Conservation (phyloP, 2,329 filamentous ascomycete genomes). For the Venturia effusa region DNA sequence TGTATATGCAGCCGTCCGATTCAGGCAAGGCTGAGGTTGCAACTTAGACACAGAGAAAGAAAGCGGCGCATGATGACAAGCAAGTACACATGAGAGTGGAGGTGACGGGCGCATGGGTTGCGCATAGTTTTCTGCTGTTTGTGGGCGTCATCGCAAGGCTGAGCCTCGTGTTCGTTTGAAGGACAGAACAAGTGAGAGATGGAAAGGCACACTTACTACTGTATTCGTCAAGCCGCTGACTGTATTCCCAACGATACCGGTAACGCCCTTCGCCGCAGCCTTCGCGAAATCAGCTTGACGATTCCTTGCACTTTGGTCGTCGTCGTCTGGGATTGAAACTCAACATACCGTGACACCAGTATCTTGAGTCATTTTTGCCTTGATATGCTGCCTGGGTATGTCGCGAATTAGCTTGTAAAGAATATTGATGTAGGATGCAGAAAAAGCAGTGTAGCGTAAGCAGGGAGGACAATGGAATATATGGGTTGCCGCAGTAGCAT, state of each 20-base stretch:
- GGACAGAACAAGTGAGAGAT: background rate
- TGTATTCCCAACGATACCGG: slow-evolving; percentile 6
- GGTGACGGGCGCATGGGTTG: background rate
- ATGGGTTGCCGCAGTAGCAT: no score
- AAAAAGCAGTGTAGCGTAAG: no score
- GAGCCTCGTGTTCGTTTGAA: background rate
- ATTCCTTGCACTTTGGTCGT: no score
- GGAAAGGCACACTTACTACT: background rate
- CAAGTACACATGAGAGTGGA: background rate
- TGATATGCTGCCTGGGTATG: no score
- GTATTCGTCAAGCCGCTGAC: slow-evolving; percentile 8
- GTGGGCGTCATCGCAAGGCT: no score
- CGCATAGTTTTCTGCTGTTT: background rate
- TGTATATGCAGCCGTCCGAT: no score
- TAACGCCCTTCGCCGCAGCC: slow-evolving; percentile 8
- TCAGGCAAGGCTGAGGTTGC: background rate
- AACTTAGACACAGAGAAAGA: background rate
- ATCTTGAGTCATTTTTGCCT: background rate
- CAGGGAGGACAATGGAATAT: no score
- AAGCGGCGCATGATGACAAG: background rate
- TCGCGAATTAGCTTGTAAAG: no score
- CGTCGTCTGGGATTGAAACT: no score
- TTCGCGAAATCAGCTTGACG: background rate
- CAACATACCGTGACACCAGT: slow-evolving; percentile 3
- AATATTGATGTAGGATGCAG: no score